Evolutionary conservation across 148 eudicot genomes (phyloP), one percentile per base, ranked within the genome.

Genomic region (Vaccinium myrtillus): DNA sequence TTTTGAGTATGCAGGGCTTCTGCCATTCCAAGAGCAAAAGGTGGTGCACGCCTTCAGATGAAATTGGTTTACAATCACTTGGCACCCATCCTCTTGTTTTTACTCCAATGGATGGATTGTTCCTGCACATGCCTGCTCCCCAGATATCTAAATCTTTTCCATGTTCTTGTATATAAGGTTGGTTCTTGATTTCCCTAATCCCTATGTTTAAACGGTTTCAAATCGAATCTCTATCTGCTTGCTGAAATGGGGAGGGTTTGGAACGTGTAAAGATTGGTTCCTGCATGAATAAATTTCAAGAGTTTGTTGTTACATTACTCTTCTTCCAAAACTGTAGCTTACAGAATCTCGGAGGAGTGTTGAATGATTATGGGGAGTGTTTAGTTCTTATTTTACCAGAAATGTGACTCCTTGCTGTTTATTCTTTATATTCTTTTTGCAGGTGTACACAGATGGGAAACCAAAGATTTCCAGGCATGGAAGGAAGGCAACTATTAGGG

Each of bases 51-150:
- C 27, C 85, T 95, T 83, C 92, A 93, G 49, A 93, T 95, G 96
- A 93, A 90, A 77, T 89, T 95, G 89, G 94, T 89, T 5, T 87
- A 90, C 84, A 91, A 90, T 91, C 86, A 91, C 46, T 85, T 91
- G 27, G 89, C 94, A 50, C 94, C 96, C 15, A 80, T 93, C 71
- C 69, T 95, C 73, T 85, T 91, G 82, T 89, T 88, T 83, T 81
- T 95, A 81, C 90, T 93, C 50, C 93, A 88, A 73, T 93, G 98
- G 94, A 76, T 93, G 56, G 96, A 95, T 88, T 88, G 93, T 85
- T 90, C 94, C 19, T 93, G 95, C 82, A 71, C 89, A 15, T 93
- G 92, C 84, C 84, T 93, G 73, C 86, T 90, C 15, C 98, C 98
- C 23, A 84, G 85, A 53, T 93, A 90, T 83, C 86, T 92, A 59